A percentile compares a stretch with the other conserved stretches of the same genome.
phyloP scores from a whole-genome alignment of 805 yeast genomes.

The Metschnikowia amazonensis region DNA sequence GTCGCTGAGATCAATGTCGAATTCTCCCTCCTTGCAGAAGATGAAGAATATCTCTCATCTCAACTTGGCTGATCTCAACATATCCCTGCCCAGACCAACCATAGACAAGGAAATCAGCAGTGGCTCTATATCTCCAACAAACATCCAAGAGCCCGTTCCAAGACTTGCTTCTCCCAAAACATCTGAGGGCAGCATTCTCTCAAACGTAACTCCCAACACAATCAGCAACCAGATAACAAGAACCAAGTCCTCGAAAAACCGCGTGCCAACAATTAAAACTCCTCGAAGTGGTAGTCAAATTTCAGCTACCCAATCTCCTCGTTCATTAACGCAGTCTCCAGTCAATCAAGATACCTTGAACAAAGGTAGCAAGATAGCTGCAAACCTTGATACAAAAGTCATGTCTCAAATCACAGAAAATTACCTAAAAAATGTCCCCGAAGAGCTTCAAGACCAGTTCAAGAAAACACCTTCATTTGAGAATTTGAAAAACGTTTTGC shows the following conservation, averaged over 20 bases:
- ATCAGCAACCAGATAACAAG: conserved; percentile 3
- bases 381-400: conserved; percentile 15
- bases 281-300: neutral
- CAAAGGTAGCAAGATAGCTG: neutral
- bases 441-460: conserved; percentile 32
- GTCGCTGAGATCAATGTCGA: neutral
- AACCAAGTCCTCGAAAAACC: conserved; percentile 3
- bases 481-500: conserved; percentile 32
- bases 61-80: conserved; percentile 32
- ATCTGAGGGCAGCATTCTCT: neutral
- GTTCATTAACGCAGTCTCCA: neutral
- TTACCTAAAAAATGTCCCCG: conserved; percentile 32
- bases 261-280: conserved; percentile 1
- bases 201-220: conserved; percentile 1
- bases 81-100: conserved; percentile 11
- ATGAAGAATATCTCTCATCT: conserved; percentile 40
- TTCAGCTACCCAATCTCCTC: neutral
- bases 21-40: conserved; percentile 18
- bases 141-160: conserved; percentile 9
- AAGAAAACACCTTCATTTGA: conserved; percentile 42
- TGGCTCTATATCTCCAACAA: conserved; percentile 22
- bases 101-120: conserved; percentile 11
- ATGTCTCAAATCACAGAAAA: conserved; percentile 26
- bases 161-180: conserved; percentile 6
- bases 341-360: neutral